Evolutionary conservation across 805 yeast species (phyloP), one percentile per base, ranked within the genome.

Genomic region (Yarrowia deformans): DNA sequence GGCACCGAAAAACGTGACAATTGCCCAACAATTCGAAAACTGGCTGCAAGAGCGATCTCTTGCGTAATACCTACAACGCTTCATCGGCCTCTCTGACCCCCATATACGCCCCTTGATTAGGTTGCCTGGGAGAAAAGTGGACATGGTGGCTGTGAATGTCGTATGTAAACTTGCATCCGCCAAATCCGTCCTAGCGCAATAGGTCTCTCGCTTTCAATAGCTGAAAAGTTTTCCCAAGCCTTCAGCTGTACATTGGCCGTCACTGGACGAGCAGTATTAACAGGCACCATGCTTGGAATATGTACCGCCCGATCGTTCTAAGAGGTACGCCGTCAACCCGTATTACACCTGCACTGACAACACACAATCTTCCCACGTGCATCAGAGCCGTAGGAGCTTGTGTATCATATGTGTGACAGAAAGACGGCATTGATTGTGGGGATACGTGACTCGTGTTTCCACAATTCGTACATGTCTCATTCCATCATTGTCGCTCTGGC

Each of bases 281-380:
- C 50, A 48, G 56, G 56, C 13, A 34, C 40, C 13, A 16, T 50
- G 40, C 56, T n/a, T 48, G 10, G 18, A 7, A 48, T 5, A 46
- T 12, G 50, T 23, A 23, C 34, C n/a, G 29, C 29, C 29, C 29
- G 29, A 23, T 23, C 29, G 29, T 23, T 23, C 29, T 23, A 23
- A 23, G 29, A 23, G 4, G 29, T 23, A 23, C 29, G 29, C 4
- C 29, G 29, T 23, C 2, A 23, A 23, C 29, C 49, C 35, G 35
- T 23, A 48, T 48, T 32, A 19, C 49, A 29, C 10, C 49, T 54
- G 45, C 45, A 54, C 3, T 35, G 32, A 13, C 40, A 14, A 8
- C 34, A 37, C 60, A 37, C 32, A 37, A 37, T 54, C 60, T 37
- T 19, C 23, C 46, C 46, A 55, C 61, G 61, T 55, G 61, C 61